Percentiles rank a stretch among this genome's conserved stretches.
These are phyloP conservation scores for Quercus phellos DNA, from an alignment of 331 rosid species.

Conservation along the genomic window DNA sequence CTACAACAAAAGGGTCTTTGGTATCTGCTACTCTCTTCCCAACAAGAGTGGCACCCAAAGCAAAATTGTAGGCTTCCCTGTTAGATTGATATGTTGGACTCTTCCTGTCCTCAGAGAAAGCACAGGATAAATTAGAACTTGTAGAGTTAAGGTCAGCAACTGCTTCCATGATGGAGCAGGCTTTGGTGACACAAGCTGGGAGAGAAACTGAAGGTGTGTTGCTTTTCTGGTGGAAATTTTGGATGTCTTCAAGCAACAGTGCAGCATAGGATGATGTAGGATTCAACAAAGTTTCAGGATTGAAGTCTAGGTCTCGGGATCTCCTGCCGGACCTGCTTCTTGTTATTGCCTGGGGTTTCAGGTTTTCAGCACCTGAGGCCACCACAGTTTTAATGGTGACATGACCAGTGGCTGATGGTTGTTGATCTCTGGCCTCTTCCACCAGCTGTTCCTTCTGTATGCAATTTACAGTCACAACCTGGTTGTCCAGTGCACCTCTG, in stretches of 20 bases:
- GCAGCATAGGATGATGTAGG: slow-evolving; percentile 68
- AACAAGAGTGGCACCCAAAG: slow-evolving; percentile 11
- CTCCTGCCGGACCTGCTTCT: slow-evolving; percentile 79
- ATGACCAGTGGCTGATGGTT: slow-evolving; percentile 24
- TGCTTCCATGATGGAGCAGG: slow-evolving; percentile 89
- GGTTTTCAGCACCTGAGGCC: slow-evolving; percentile 32
- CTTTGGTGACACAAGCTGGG: slow-evolving; percentile 84
- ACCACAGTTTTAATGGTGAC: slow-evolving; percentile 27
- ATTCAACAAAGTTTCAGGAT: slow-evolving; percentile 42
- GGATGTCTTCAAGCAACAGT: slow-evolving; percentile 76
- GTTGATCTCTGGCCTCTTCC: slow-evolving; percentile 32
- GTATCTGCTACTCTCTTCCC: slow-evolving; percentile 28
- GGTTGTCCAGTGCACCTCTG: slow-evolving; percentile 27
- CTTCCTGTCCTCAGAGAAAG: slow-evolving; percentile 46
- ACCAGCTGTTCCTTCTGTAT: slow-evolving; percentile 27
- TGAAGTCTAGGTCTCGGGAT: slow-evolving; percentile 71
- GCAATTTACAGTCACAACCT: slow-evolving; percentile 23
- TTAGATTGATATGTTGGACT: slow-evolving; percentile 30
- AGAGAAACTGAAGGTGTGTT: slow-evolving; percentile 48
- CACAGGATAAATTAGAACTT: slow-evolving; percentile 35
- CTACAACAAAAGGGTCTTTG: slow-evolving; percentile 65
- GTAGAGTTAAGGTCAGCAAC: slow-evolving; percentile 84
- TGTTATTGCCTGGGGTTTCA: slow-evolving; percentile 49
- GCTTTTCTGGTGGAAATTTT: slow-evolving; percentile 85
- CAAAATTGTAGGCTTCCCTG: slow-evolving; percentile 32